These are phyloP conservation scores for Alternaria consortialis DNA, from an alignment of 2,329 filamentous ascomycete genomes.

Conservation along the genomic window DNA sequence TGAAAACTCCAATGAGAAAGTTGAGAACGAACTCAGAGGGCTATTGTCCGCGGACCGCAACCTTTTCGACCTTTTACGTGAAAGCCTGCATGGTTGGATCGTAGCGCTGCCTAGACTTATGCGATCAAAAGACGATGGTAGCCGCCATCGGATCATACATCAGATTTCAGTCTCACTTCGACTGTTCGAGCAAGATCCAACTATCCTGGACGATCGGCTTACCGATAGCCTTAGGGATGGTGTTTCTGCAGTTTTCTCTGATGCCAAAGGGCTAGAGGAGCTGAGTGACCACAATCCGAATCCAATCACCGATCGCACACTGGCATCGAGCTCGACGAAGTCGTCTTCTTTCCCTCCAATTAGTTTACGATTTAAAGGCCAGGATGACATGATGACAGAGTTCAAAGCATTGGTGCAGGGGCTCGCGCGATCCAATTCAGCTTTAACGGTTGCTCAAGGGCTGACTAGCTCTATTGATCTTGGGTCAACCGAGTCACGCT, in stretches of 20 bases:
- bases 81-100: slow-evolving; percentile 81
- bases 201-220: slow-evolving; percentile 73
- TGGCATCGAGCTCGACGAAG: slow-evolving; percentile 24
- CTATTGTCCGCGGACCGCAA: slow-evolving; percentile 70
- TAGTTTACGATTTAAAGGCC: slow-evolving; percentile 67
- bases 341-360: slow-evolving; percentile 65
- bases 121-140: slow-evolving; percentile 82
- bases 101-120: slow-evolving; percentile 81
- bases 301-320: slow-evolving; percentile 20
- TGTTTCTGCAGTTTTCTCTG: slow-evolving; percentile 62
- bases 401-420: slow-evolving; percentile 69
- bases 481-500: slow-evolving; percentile 65
- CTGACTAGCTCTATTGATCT: slow-evolving; percentile 71
- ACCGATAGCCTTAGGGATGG: slow-evolving; percentile 78
- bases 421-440: slow-evolving; percentile 56
- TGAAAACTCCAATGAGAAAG: slow-evolving; percentile 56
- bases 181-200: slow-evolving; percentile 69
- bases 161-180: slow-evolving; percentile 79
- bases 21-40: slow-evolving; percentile 61
- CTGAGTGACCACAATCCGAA: slow-evolving; percentile 20
- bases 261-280: slow-evolving; percentile 38
- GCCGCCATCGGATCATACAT: slow-evolving; percentile 74
- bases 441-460: slow-evolving; percentile 65
- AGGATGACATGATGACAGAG: slow-evolving; percentile 69
- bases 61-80: slow-evolving; percentile 71